Conservation (phyloP, 768 basidiomycete species). For the Podaxis carcinomalis region DNA sequence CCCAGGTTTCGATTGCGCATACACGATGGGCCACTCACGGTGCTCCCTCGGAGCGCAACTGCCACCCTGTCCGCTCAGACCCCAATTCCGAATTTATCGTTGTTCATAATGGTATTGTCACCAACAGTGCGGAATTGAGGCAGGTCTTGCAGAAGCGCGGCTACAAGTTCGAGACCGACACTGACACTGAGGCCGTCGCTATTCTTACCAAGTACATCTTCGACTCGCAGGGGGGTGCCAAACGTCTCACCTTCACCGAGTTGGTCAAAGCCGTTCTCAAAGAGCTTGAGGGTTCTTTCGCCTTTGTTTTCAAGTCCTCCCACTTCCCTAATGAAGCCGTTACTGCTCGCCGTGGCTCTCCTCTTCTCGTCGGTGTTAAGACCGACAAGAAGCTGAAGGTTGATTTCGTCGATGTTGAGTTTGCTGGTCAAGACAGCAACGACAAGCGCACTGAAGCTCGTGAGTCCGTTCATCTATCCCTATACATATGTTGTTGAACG, state of each 20-base stretch:
- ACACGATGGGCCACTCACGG: slow-evolving; percentile 99
- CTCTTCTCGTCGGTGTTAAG: slow-evolving; percentile 96
- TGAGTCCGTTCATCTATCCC: slow-evolving; percentile 23
- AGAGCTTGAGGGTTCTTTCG: slow-evolving; percentile 98
- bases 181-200: slow-evolving; percentile 96
- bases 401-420: slow-evolving; percentile 98
- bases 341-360: slow-evolving; percentile 94
- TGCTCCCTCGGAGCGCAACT: slow-evolving; percentile 81
- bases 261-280: slow-evolving; percentile 94
- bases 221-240: slow-evolving; percentile 70
- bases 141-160: slow-evolving; percentile 95
- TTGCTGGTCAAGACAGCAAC: slow-evolving; percentile 67
- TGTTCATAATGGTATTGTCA: slow-evolving; percentile 99
- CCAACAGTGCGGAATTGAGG: slow-evolving; percentile 84
- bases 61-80: slow-evolving; percentile 92
- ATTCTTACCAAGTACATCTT: slow-evolving; percentile 96
- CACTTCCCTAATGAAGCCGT: slow-evolving; percentile 97
- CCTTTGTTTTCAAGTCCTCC: slow-evolving; percentile 96
- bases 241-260: slow-evolving; percentile 82
- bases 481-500: slow-evolving; percentile 5
- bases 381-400: slow-evolving; percentile 99
- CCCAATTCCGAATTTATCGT: slow-evolving; percentile 78
- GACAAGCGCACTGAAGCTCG: slow-evolving; percentile 35
- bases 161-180: slow-evolving; percentile 91
- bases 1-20: slow-evolving; percentile 96